Evolutionary conservation across 805 yeast genomes (phyloP).

Genomic region (Candida vaughaniae): DNA sequence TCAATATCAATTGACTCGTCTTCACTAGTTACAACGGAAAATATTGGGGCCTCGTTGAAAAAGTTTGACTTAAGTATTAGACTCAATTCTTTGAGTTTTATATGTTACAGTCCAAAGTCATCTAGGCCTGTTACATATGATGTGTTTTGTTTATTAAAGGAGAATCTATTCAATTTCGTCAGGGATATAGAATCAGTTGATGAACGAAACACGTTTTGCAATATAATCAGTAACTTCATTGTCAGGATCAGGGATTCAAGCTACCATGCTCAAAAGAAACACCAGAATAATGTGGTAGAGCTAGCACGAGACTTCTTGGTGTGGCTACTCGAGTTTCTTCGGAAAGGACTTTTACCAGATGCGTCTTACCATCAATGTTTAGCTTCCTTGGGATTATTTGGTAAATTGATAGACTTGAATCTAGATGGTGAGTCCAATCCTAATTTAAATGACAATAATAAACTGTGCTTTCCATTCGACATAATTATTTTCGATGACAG

Average conservation of each 20-base stretch:
- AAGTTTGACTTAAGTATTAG: slow-evolving; percentile 6
- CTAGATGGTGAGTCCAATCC: slow-evolving; percentile 9
- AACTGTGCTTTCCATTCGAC: slow-evolving; percentile 9
- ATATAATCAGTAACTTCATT: slow-evolving; percentile 61
- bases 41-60: slow-evolving; percentile 6
- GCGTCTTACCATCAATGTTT: slow-evolving; percentile 42
- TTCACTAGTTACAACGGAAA: slow-evolving; percentile 43
- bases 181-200: slow-evolving; percentile 30
- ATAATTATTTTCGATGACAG: slow-evolving; percentile 17
- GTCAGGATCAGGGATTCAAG: slow-evolving; percentile 68
- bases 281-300: slow-evolving; percentile 1
- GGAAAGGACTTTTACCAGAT: slow-evolving; percentile 37
- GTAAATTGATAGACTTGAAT: slow-evolving; percentile 13
- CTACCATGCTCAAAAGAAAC: slow-evolving; percentile 45
- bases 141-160: slow-evolving; percentile 44
- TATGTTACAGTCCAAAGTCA: slow-evolving; percentile 8
- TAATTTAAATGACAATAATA: slow-evolving; percentile 2
- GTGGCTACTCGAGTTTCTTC: slow-evolving; percentile 53
- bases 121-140: slow-evolving; percentile 53
- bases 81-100: slow-evolving; percentile 4
- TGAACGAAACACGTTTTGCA: slow-evolving; percentile 61
- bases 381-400: slow-evolving; percentile 14
- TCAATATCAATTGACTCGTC: slow-evolving; percentile 34
- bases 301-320: slow-evolving; percentile 24
- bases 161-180: slow-evolving; percentile 17